Percentiles rank a stretch among this genome's conserved stretches.
These are phyloP conservation scores for Immersiporthe knoxdaviesiana DNA, from an alignment of 2,329 filamentous ascomycete species.

Conservation along the genomic window DNA sequence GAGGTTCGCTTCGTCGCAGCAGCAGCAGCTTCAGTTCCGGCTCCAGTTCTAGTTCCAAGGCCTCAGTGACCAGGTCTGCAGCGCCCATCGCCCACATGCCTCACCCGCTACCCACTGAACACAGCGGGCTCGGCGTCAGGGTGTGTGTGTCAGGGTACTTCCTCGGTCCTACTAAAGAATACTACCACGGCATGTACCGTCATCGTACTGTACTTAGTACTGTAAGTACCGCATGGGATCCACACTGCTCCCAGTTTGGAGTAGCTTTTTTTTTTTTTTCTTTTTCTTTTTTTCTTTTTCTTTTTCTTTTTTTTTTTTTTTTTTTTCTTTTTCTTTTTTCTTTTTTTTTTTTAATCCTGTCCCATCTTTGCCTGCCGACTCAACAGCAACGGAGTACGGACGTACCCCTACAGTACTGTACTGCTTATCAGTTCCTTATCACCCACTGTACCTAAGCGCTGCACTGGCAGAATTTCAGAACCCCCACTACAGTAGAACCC, in stretches of 20 bases:
- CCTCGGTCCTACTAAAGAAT: background rate
- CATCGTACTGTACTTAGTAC: no score
- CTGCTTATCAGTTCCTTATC: slow-evolving; percentile 13
- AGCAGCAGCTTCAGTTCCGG: slow-evolving; percentile 2
- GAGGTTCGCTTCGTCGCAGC: slow-evolving; percentile 1
- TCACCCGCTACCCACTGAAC: background rate
- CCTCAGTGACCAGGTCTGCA: slow-evolving; percentile 11
- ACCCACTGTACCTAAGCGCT: background rate
- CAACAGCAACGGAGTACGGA: background rate
- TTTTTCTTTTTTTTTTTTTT: background rate
- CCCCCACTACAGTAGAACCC: slow-evolving; percentile 17
- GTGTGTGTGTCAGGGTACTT: background rate
- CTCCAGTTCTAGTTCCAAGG: background rate
- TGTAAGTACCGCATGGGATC: background rate
- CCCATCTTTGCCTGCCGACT: background rate
- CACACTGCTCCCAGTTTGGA: background rate
- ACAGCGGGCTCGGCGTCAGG: background rate
- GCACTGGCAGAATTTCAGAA: slow-evolving; percentile 22
- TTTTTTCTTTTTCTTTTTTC: background rate
- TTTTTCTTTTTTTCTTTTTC: background rate
- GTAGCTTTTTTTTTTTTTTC: background rate
- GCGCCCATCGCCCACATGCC: slow-evolving; percentile 6
- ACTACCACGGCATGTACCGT: background rate
- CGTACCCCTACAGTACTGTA: no score
- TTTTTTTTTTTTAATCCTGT: no score